Evolutionary conservation across 495 filamentous ascomycete species (phyloP).

Genomic region (Staphylotrichum longicolle): DNA sequence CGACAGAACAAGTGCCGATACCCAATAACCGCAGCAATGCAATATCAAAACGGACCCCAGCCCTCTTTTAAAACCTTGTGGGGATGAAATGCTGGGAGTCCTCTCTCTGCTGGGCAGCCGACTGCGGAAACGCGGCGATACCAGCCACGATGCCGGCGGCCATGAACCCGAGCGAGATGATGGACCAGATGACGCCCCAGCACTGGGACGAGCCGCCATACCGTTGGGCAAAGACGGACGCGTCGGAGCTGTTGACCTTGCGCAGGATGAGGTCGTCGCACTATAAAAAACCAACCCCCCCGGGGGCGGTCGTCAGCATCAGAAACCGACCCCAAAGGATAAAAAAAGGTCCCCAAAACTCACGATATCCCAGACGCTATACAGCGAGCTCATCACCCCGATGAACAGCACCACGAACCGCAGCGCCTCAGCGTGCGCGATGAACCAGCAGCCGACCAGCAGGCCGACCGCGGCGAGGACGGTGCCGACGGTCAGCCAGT

Average conservation of each 20-base stretch:
- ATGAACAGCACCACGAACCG: constrained; percentile 78
- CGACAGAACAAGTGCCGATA: neutral
- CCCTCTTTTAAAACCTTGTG: constrained; percentile 31
- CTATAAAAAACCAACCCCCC: constrained; percentile 6
- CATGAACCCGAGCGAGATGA: constrained; percentile 70
- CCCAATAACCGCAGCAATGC: neutral
- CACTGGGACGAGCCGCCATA: constrained; percentile 79
- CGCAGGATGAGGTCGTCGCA: constrained; percentile 81
- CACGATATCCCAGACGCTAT: constrained; percentile 83
- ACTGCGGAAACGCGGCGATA: constrained; percentile 71
- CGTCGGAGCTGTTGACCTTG: constrained; percentile 77
- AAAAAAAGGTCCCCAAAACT: constrained; percentile 31
- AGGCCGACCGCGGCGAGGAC: constrained; percentile 66
- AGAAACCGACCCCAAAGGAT: constrained; percentile 19
- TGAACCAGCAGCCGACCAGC: constrained; percentile 76
- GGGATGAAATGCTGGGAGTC: constrained; percentile 66
- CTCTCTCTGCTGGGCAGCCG: constrained; percentile 62
- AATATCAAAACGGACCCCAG: neutral
- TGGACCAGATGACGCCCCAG: constrained; percentile 77
- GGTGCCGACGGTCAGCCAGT: constrained; percentile 73
- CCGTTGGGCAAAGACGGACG: constrained; percentile 73
- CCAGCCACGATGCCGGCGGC: constrained; percentile 66
- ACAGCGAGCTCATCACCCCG: constrained; percentile 73
- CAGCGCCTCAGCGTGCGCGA: constrained; percentile 68
- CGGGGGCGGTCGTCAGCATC: constrained; percentile 6